Conservation (phyloP, 2,329 filamentous ascomycete genomes). For the Paracamarosporium sp. region DNA sequence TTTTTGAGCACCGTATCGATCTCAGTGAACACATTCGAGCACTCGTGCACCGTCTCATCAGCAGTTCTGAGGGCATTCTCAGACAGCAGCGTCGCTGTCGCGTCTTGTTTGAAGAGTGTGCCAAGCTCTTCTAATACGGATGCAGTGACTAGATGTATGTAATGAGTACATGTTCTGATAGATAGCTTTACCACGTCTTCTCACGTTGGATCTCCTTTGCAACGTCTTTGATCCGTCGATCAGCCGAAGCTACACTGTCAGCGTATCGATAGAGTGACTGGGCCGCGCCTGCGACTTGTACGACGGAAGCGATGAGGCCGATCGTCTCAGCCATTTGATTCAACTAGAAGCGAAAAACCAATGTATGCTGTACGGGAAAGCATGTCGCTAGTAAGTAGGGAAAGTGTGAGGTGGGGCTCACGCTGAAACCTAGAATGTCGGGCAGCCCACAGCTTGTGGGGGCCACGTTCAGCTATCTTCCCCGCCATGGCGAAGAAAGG, state of each 20-base stretch:
- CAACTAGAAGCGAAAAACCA: too few relatives aligned
- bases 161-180: background rate
- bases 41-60: conserved; percentile 35
- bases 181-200: background rate
- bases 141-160: conserved; percentile 21
- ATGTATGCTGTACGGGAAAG: too few relatives aligned
- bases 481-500: too few relatives aligned
- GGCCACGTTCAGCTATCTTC: too few relatives aligned
- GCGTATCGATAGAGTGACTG: conserved; percentile 39
- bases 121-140: conserved; percentile 38
- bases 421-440: too few relatives aligned
- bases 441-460: too few relatives aligned
- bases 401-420: too few relatives aligned
- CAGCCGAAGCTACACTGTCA: conserved; percentile 36
- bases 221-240: conserved; percentile 34
- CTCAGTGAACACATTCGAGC: conserved; percentile 32
- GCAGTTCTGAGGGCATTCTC: conserved; percentile 32
- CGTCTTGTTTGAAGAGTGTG: conserved; percentile 31
- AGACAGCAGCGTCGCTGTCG: conserved; percentile 30
- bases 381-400: too few relatives aligned
- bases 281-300: conserved; percentile 38
- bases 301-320: conserved; percentile 36
- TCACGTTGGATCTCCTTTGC: conserved; percentile 29
- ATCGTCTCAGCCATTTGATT: conserved; percentile 37
- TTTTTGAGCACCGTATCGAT: conserved; percentile 33